These are phyloP conservation scores for Mycena vitilis DNA, from an alignment of 768 basidiomycete species.

Conservation along the genomic window DNA sequence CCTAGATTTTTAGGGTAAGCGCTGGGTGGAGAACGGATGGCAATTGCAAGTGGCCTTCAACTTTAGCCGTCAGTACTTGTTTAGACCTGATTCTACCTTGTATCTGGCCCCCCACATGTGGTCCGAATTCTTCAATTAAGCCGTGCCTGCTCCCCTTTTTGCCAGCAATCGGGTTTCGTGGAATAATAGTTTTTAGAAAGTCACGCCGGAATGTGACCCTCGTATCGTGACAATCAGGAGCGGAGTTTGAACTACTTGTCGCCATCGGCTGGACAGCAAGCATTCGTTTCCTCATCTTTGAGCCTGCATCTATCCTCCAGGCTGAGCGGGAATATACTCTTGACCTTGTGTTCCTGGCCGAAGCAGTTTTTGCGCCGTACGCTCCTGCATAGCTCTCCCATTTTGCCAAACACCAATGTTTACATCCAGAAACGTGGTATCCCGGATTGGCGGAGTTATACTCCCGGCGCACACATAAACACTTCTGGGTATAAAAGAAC, in stretches of 20 bases:
- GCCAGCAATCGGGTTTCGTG: no score
- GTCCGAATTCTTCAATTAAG: no score
- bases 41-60: no score
- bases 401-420: conserved; percentile 20
- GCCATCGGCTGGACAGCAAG: conserved; percentile 45
- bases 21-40: no score
- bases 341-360: no score
- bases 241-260: conserved; percentile 36
- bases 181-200: no score
- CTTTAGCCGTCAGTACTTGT: no score
- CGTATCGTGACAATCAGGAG: conserved; percentile 31
- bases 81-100: no score
- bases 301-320: conserved; percentile 8
- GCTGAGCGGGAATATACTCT: not conserved
- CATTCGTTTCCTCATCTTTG: conserved; percentile 28
- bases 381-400: conserved; percentile 13
- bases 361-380: conserved; percentile 13
- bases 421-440: conserved; percentile 31
- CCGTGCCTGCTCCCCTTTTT: no score
- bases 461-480: conserved; percentile 5
- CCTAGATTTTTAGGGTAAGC: no score
- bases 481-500: conserved; percentile 24
- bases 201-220: no score
- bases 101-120: no score
- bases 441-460: conserved; percentile 18